Percentiles rank a stretch among this genome's conserved stretches.
Conservation (phyloP, 352 stramenopile genomes). For the Phytopythium ostracodes region DNA sequence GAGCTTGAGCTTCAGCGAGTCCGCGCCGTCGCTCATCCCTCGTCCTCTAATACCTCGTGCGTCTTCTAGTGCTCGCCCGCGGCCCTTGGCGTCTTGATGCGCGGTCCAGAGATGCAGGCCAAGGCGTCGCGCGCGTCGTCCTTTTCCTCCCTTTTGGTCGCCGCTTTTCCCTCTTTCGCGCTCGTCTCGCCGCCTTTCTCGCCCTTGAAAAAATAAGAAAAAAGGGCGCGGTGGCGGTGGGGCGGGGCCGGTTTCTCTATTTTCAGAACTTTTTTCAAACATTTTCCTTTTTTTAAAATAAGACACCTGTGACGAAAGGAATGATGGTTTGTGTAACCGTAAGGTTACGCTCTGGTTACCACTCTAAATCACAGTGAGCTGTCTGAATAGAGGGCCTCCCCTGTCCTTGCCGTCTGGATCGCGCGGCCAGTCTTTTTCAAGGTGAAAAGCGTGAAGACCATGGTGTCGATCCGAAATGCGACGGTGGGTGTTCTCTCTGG, state of each 20-base stretch:
- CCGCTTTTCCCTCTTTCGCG: not conserved
- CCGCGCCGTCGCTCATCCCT: conserved; percentile 40
- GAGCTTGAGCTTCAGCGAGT: conserved; percentile 64
- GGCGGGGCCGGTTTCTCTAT: not conserved
- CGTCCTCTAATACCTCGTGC: not conserved
- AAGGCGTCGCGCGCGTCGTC: not conserved
- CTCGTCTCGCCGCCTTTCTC: not conserved
- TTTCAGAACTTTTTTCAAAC: not conserved
- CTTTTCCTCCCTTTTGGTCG: not conserved
- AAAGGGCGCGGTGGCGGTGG: not conserved
- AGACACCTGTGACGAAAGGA: not conserved
- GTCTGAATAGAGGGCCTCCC: not conserved
- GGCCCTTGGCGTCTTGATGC: no score
- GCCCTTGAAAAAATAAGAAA: not conserved
- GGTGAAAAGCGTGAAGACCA: conserved; percentile 16
- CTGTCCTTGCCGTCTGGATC: not conserved
- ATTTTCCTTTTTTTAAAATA: not conserved
- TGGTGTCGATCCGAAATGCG: conserved; percentile 96
- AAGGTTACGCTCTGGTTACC: no score
- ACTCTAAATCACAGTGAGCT: no score
- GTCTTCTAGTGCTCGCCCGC: not conserved
- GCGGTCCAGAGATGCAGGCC: not conserved
- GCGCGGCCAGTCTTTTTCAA: not conserved
- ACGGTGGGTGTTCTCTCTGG: conserved; percentile 40
- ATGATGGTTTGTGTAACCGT: not conserved